A percentile compares a stretch with the other conserved stretches of the same genome.
Conservation (phyloP, 192 early-diverging fungal genomes). For the Coemansia sp. region DNA sequence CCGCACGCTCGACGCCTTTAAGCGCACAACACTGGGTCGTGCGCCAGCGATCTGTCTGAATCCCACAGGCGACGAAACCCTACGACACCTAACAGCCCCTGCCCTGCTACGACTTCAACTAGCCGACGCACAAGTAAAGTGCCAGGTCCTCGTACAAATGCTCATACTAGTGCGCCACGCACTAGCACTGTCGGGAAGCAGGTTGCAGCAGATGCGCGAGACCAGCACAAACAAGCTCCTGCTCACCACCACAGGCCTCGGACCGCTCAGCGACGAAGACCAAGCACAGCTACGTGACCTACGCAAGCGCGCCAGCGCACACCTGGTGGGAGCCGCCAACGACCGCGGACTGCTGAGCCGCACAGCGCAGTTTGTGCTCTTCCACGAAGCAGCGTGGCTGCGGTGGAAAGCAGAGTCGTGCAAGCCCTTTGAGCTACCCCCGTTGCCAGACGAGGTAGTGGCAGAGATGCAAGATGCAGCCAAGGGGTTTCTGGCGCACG, state of each 20-base stretch:
- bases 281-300: slow-evolving; percentile 56
- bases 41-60: slow-evolving; percentile 11
- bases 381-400: slow-evolving; percentile 75
- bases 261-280: slow-evolving; percentile 39
- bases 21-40: slow-evolving; percentile 8
- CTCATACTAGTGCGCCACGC: slow-evolving; percentile 84
- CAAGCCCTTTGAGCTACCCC: slow-evolving; percentile 60
- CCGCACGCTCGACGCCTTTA: slow-evolving; percentile 38
- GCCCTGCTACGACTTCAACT: slow-evolving; percentile 57
- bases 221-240: slow-evolving; percentile 59
- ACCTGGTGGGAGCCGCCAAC: slow-evolving; percentile 54
- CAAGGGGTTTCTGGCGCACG: slow-evolving; percentile 12
- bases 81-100: slow-evolving; percentile 33
- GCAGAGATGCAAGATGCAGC: slow-evolving; percentile 35
- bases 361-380: slow-evolving; percentile 63
- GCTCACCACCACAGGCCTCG: slow-evolving; percentile 38
- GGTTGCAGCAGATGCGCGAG: slow-evolving; percentile 47
- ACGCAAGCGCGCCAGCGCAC: slow-evolving; percentile 44
- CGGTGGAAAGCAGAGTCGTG: slow-evolving; percentile 82
- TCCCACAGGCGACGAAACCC: slow-evolving; percentile 17
- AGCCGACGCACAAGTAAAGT: slow-evolving; percentile 74
- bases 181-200: slow-evolving; percentile 50
- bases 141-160: slow-evolving; percentile 81
- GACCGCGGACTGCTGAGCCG: slow-evolving; percentile 62
- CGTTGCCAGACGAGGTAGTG: slow-evolving; percentile 41